Conservation (phyloP, 2,329 filamentous ascomycete genomes). For the Scedosporium apiospermum region DNA sequence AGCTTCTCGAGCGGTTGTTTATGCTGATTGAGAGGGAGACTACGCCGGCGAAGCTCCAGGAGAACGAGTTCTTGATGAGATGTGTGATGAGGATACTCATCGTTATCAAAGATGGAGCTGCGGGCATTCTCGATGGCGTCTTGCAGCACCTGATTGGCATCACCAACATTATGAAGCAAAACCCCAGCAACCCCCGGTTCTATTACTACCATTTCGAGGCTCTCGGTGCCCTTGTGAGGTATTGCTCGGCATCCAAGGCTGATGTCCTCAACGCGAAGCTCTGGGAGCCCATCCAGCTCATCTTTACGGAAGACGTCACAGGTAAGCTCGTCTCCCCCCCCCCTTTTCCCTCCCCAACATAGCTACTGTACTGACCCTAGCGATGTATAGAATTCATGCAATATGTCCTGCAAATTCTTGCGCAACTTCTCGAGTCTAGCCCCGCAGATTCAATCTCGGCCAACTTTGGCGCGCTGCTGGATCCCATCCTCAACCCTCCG, state of each 20-base stretch:
- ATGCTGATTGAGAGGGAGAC: slow-evolving; percentile 77
- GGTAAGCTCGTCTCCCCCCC: slow-evolving; percentile 33
- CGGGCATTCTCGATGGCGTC: slow-evolving; percentile 66
- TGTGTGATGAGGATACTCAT: slow-evolving; percentile 97
- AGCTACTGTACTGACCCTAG: background rate
- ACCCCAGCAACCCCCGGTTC: slow-evolving; percentile 94
- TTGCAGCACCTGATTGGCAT: slow-evolving; percentile 79
- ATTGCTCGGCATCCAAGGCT: slow-evolving; percentile 56
- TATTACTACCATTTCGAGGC: slow-evolving; percentile 99
- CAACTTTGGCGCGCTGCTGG: slow-evolving; percentile 71
- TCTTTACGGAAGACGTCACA: slow-evolving; percentile 74
- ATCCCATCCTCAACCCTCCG: slow-evolving; percentile 66
- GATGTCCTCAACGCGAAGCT: slow-evolving; percentile 69
- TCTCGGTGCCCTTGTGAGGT: slow-evolving; percentile 72
- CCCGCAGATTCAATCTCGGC: slow-evolving; percentile 67
- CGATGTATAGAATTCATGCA: slow-evolving; percentile 66
- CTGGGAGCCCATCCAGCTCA: slow-evolving; percentile 72
- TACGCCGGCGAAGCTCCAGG: slow-evolving; percentile 85
- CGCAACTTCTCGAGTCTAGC: slow-evolving; percentile 80
- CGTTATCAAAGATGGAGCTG: slow-evolving; percentile 76
- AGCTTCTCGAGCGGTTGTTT: slow-evolving; percentile 84
- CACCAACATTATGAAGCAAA: slow-evolving; percentile 82
- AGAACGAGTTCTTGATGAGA: slow-evolving; percentile 98
- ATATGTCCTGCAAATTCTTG: slow-evolving; percentile 92
- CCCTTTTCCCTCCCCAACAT: no score